Evolutionary conservation across 176 grass and related monocot genomes (phyloP), one percentile per base, ranked within the genome.

Genomic region (Oryza punctata): DNA sequence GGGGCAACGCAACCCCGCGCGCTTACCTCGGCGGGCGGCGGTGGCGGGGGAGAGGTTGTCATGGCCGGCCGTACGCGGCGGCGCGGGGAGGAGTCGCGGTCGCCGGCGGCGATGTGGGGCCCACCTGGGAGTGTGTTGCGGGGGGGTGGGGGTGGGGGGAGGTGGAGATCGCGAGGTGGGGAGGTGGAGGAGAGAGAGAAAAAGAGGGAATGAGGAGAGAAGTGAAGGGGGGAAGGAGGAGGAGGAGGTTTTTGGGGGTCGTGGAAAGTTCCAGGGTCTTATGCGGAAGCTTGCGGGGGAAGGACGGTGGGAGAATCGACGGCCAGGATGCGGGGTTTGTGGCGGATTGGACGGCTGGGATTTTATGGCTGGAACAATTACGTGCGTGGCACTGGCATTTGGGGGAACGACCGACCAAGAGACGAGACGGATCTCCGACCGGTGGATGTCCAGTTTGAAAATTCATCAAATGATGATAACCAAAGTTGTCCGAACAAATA

Each of bases 221-320:
- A n/a, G n/a, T n/a, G n/a, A n/a, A n/a, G n/a, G n/a, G n/a, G n/a
- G n/a, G 54, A 24, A 49, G 33, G 76, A n/a, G 73, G 81, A 46
- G 81, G 30, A 60, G 63, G 76, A 49, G 78, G 82, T 81, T 78
- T 86, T 87, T 79, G 69, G 54, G 69, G 54, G 80, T 67, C 87
- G 92, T 82, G 86, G 87, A 91, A 87, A 89, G 83, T 94, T 87
- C 79, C 83, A 82, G 87, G 63, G 77, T 67, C 43, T 79, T 86
- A 49, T 76, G 83, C 67, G 73, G 76, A 81, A 47, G 25, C 66
- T 82, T 82, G 72, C 82, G 8, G 57, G 69, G 27, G 3, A 78
- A 83, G 47, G 29, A 75, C 88, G 69, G 74, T 78, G 88, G 27
- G 29, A 3, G 1, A 19, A 50, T 29, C 61, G 75, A 86, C 84